Base-by-base conservation (phyloP, 225 moss, liverwort and hornwort species). In the Polytrichum formosum region DNA sequence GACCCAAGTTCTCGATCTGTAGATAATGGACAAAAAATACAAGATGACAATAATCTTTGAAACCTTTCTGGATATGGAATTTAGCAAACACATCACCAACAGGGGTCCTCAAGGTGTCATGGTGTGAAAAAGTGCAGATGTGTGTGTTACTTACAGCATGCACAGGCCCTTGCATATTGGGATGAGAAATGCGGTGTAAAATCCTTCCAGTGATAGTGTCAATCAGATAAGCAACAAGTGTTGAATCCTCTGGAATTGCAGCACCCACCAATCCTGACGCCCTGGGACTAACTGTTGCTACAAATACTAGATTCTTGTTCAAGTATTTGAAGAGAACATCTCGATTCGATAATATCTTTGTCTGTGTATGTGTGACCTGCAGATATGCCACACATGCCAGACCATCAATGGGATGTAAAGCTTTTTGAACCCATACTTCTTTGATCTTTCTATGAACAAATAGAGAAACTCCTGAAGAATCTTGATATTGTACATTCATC, bases 351-450 rank as follows among this genome's bases (percentile, higher is more conserved):
- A 94, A 80, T 64, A 98, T 90, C 71, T 98, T 98, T 5, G 94
- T 88, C 72, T 98, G 98, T 9, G 94, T 94, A 66, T 98, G 94
- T 26, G 91, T 88, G 70, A 90, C 87, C 94, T 98, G 87, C 76
- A 64, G 28, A 73, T 56, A 63, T 7, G n/a, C 30, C 30, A 30
- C 20, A 25, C 19, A 22, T 37, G 26, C 28, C 17, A 64, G 23
- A 35, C 20, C 8, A 58, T 46, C 46, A 46, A 13, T 46, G 46
- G 13, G 46, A 46, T 46, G 46, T 46, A 46, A 13, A 13, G 46
- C 46, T 46, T 46, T 37, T 13, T 46, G 4, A 46, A 46, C 46
- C 16, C 46, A 2, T 16, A 46, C 46, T 16, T 46, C 46, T 13
- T 46, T 46, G 46, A 46, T 16, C 16, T 46, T 46, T 46, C 46